These are phyloP conservation scores for Lichtheimia hyalospora DNA, from an alignment of 371 early-diverging fungal genomes.

Conservation along the genomic window DNA sequence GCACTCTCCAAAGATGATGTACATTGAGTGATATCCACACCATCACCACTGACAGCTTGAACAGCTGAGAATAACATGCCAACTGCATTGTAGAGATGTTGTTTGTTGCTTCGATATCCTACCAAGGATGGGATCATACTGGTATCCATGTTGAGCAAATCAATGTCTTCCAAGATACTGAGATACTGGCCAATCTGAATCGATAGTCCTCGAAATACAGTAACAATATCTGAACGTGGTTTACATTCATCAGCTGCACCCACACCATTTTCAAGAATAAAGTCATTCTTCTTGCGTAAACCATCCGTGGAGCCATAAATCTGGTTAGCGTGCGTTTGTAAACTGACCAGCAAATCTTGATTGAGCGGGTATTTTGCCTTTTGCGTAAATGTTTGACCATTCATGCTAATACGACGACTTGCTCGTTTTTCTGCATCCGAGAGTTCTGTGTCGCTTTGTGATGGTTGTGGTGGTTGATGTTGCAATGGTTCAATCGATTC, in stretches of 20 bases:
- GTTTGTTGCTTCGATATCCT: constrained; percentile 66
- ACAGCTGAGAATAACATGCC: constrained; percentile 67
- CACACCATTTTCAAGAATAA: constrained; percentile 12
- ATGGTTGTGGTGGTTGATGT: constrained; percentile 1
- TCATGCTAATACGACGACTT: constrained; percentile 6
- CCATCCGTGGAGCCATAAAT: constrained; percentile 45
- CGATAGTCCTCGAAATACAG: constrained; percentile 43
- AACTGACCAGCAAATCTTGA: constrained; percentile 46
- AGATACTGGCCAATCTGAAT: constrained; percentile 41
- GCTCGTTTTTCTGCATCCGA: not conserved
- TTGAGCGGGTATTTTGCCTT: constrained; percentile 43
- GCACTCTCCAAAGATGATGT: constrained; percentile 35
- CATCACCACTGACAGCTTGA: constrained; percentile 55
- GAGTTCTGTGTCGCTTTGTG: not conserved
- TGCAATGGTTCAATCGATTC: constrained; percentile 1
- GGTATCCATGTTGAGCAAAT: constrained; percentile 25
- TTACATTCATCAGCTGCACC: constrained; percentile 5
- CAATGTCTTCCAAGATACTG: constrained; percentile 35
- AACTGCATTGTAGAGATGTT: constrained; percentile 66
- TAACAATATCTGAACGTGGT: constrained; percentile 29
- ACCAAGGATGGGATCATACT: constrained; percentile 40
- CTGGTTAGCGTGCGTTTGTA: constrained; percentile 48
- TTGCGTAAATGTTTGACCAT: constrained; percentile 9
- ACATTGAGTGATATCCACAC: constrained; percentile 23
- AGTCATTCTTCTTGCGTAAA: constrained; percentile 31